phyloP scores from a whole-genome alignment of 179 eudicot species.

The Corrigiola litoralis region DNA sequence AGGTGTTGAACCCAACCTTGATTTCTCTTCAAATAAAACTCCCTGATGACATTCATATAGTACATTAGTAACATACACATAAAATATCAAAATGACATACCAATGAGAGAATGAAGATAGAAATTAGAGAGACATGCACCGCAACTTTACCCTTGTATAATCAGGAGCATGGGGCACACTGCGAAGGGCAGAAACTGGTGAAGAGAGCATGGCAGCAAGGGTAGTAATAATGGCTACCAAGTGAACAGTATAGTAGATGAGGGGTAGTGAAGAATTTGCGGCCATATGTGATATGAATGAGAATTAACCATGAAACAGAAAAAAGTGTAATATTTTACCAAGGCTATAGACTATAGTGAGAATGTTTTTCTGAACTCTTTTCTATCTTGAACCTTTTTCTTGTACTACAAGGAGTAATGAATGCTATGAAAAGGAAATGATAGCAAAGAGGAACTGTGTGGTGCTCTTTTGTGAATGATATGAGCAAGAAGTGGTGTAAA shows the following conservation, averaged over 20 bases:
- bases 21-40: constrained; percentile 51
- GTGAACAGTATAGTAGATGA: not conserved
- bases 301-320: constrained; percentile 10
- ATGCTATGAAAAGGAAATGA: not conserved
- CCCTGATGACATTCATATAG: constrained; percentile 30
- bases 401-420: not conserved
- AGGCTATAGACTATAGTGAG: not conserved
- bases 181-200: constrained; percentile 20
- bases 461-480: not conserved
- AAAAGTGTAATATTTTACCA: not conserved
- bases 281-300: constrained; percentile 19
- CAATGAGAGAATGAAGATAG: not conserved
- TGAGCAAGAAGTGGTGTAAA: not conserved
- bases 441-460: not conserved
- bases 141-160: constrained; percentile 18
- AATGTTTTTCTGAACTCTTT: not conserved
- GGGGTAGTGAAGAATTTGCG: not conserved
- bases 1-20: constrained; percentile 84
- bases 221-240: not conserved
- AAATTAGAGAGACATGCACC: not conserved
- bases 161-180: not conserved
- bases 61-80: not conserved
- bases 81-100: not conserved
- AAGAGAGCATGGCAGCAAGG: constrained; percentile 12
- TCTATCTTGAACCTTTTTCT: not conserved